Evolutionary conservation across 148 eudicot species (phyloP).

Genomic region (Rhododendron kiyosumense): DNA sequence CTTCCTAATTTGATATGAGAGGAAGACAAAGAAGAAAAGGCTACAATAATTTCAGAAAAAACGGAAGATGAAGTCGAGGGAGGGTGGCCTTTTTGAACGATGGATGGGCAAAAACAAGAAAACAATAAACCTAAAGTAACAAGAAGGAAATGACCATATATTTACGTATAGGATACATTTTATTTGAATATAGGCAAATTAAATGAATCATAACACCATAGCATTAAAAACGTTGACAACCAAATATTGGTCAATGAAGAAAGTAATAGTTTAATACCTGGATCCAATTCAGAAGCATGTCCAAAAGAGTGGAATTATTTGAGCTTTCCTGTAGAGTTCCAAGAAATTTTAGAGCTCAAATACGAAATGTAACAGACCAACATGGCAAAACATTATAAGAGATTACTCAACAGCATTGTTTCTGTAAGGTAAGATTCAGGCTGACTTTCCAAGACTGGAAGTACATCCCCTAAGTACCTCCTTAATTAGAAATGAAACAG

Average conservation of each 20-base stretch:
- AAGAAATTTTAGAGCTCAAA: conserved; percentile 15
- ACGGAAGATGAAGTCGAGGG: not conserved
- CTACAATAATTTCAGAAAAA: conserved; percentile 1
- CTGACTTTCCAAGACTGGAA: not conserved
- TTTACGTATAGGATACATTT: not conserved
- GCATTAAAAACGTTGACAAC: not conserved
- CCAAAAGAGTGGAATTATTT: conserved; percentile 47
- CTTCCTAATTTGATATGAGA: not conserved
- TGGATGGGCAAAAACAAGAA: not conserved
- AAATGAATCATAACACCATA: not conserved
- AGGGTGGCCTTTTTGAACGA: not conserved
- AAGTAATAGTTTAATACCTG: conserved; percentile 43
- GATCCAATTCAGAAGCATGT: conserved; percentile 83
- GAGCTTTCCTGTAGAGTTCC: conserved; percentile 43
- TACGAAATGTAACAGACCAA: not conserved
- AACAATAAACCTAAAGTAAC: not conserved
- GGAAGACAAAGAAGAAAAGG: not conserved
- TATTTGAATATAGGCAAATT: not conserved
- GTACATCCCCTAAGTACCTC: not conserved
- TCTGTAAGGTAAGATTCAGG: not conserved
- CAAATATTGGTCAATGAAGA: not conserved
- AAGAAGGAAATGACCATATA: not conserved
- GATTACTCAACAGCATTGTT: not conserved
- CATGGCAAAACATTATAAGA: not conserved
- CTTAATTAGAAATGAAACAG: not conserved